Evolutionary conservation across 1,139 yeast genomes (phyloP).

Genomic region (Magnusiomyces ingens): DNA sequence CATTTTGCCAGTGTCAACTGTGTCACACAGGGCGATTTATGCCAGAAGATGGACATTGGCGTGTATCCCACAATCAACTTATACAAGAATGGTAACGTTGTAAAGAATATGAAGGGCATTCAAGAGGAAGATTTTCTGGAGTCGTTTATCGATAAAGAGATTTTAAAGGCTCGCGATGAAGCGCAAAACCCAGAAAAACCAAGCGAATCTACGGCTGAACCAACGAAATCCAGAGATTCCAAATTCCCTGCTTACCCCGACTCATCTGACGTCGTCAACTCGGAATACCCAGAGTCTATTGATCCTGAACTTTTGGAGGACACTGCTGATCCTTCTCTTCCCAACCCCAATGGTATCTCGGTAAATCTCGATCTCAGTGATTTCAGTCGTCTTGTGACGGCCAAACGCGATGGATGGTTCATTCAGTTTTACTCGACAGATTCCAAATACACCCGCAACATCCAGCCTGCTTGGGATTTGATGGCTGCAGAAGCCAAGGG

Average conservation of each 20-base stretch:
- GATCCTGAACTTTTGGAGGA: slow-evolving; percentile 14
- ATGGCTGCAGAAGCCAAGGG: slow-evolving; percentile 31
- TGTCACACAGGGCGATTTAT: slow-evolving; percentile 36
- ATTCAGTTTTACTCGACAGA: slow-evolving; percentile 37
- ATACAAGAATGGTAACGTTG: slow-evolving; percentile 29
- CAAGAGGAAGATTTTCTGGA: slow-evolving; percentile 2
- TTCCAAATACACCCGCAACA: slow-evolving; percentile 35
- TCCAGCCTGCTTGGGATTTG: slow-evolving; percentile 35
- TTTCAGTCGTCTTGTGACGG: slow-evolving; percentile 22
- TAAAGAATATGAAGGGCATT: slow-evolving; percentile 19
- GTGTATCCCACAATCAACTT: slow-evolving; percentile 34
- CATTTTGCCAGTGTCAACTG: slow-evolving; percentile 38
- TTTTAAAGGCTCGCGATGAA: slow-evolving; percentile 8
- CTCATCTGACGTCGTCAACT: not conserved
- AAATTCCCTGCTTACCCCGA: not conserved
- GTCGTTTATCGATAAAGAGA: slow-evolving; percentile 6
- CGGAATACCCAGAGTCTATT: not conserved
- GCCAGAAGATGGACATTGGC: slow-evolving; percentile 27
- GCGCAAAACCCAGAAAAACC: not conserved
- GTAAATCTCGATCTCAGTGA: slow-evolving; percentile 20
- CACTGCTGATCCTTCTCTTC: slow-evolving; percentile 4
- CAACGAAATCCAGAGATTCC: not conserved
- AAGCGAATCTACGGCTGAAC: not conserved
- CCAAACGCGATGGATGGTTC: slow-evolving; percentile 34
- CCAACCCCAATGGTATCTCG: slow-evolving; percentile 25